Evolutionary conservation across 2,329 filamentous ascomycete species (phyloP).

Genomic region (Metarhizium brunneum): DNA sequence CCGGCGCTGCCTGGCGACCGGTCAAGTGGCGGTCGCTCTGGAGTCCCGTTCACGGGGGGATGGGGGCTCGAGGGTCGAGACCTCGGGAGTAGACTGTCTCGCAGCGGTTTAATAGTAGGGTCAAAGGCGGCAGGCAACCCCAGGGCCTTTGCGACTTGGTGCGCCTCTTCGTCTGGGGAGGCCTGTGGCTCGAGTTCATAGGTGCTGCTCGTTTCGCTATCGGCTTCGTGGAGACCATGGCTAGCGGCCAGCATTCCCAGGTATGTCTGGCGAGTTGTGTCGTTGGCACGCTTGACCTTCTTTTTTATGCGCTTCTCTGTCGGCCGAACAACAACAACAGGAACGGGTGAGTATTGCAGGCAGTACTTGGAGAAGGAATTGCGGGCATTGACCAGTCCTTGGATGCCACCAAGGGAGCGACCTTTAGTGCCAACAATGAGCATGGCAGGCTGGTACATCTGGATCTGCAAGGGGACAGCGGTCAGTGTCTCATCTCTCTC

Average conservation of each 20-base stretch:
- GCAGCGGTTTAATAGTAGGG: constrained; percentile 51
- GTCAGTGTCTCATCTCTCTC: constrained; percentile 4
- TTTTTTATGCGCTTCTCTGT: constrained; percentile 83
- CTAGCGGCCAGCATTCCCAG: constrained; percentile 63
- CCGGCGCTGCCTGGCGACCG: constrained; percentile 23
- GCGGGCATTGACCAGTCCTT: constrained; percentile 66
- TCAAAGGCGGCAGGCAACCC: constrained; percentile 55
- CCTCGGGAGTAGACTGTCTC: constrained; percentile 17
- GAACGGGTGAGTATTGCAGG: constrained; percentile 84
- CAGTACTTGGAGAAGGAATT: constrained; percentile 94
- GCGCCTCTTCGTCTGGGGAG: constrained; percentile 53
- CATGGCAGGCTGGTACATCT: constrained; percentile 84
- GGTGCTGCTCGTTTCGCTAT: constrained; percentile 41
- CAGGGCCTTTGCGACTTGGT: constrained; percentile 53
- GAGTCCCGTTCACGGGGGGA: constrained; percentile 8
- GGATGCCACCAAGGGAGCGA: constrained; percentile 74
- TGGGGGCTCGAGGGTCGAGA: constrained; percentile 12
- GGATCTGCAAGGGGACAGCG: constrained; percentile 49
- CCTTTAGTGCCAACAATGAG: constrained; percentile 85
- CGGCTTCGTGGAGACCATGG: constrained; percentile 47
- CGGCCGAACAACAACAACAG: constrained; percentile 84
- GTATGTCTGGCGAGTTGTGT: constrained; percentile 69
- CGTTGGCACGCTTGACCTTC: constrained; percentile 73
- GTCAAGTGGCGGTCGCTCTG: constrained; percentile 14
- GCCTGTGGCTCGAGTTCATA: constrained; percentile 47